Conservation (phyloP, 768 basidiomycete genomes). For the Tulasnella sp. region DNA sequence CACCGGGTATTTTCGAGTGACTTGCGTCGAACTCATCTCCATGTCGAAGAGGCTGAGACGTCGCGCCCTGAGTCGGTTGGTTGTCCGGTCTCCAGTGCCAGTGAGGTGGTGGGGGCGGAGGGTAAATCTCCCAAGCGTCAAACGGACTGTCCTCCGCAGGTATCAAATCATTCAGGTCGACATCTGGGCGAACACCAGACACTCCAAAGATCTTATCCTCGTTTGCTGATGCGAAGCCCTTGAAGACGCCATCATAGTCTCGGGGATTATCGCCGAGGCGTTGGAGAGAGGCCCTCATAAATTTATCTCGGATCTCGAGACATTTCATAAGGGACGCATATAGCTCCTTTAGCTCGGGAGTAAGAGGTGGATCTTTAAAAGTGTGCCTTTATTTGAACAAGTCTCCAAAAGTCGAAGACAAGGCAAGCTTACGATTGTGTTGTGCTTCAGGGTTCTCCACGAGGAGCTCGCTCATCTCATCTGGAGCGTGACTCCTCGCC, state of each 20-base stretch:
- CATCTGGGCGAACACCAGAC: constrained; percentile 59
- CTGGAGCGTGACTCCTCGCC: background rate
- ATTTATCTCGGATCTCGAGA: constrained; percentile 90
- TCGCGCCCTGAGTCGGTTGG: constrained; percentile 20
- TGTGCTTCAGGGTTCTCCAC: constrained; percentile 17
- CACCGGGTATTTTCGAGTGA: constrained; percentile 64
- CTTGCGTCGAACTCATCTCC: constrained; percentile 54
- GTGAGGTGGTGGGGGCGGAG: constrained; percentile 86
- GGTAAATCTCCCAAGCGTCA: constrained; percentile 81
- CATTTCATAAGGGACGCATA: constrained; percentile 74
- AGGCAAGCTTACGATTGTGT: constrained; percentile 7
- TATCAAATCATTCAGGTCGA: constrained; percentile 20
- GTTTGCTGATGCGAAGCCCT: constrained; percentile 42
- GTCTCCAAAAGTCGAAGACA: too few relatives aligned
- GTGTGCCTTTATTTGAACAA: background rate
- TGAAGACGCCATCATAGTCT: constrained; percentile 77
- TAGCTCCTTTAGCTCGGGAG: constrained; percentile 35
- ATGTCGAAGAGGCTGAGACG: constrained; percentile 18
- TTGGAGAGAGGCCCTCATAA: constrained; percentile 80
- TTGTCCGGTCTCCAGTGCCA: constrained; percentile 72
- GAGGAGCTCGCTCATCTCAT: constrained; percentile 21
- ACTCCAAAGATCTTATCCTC: constrained; percentile 50
- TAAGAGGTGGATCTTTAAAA: constrained; percentile 20
- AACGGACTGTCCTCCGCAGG: constrained; percentile 29
- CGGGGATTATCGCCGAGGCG: constrained; percentile 90